phyloP scores from a whole-genome alignment of 371 early-diverging fungal genomes.

The Apophysomyces sp. region DNA sequence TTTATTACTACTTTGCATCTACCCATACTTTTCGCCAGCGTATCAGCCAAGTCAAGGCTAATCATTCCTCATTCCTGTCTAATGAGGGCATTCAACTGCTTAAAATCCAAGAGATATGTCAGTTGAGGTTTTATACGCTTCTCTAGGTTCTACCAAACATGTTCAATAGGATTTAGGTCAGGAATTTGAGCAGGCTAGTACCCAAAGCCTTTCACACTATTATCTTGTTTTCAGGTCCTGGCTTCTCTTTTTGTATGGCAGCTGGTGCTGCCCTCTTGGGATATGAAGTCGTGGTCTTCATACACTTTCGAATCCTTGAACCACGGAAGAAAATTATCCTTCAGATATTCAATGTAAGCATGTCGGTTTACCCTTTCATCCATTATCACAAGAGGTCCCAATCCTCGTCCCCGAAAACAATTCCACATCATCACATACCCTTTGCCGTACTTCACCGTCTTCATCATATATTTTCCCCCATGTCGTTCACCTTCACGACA shows the following conservation, averaged over 20 bases:
- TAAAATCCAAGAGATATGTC: background rate
- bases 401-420: background rate
- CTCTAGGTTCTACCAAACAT: background rate
- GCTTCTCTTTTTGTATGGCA: background rate
- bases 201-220: background rate
- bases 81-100: background rate
- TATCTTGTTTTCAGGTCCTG: background rate
- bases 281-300: background rate
- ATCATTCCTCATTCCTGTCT: background rate
- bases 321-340: background rate
- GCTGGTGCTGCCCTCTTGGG: background rate
- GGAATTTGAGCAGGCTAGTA: background rate
- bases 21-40: background rate
- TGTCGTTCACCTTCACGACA: background rate
- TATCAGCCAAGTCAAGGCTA: background rate
- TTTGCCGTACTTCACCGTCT: background rate
- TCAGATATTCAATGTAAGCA: background rate
- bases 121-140: background rate
- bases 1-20: background rate
- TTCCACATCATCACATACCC: background rate
- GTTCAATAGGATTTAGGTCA: background rate
- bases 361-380: background rate
- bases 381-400: background rate
- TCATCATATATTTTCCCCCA: too few species aligned
- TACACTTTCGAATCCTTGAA: background rate